A percentile compares a stretch with the other conserved stretches of the same genome.
Conservation (phyloP, 2,329 filamentous ascomycete genomes). For the Hypoxylon sp. region DNA sequence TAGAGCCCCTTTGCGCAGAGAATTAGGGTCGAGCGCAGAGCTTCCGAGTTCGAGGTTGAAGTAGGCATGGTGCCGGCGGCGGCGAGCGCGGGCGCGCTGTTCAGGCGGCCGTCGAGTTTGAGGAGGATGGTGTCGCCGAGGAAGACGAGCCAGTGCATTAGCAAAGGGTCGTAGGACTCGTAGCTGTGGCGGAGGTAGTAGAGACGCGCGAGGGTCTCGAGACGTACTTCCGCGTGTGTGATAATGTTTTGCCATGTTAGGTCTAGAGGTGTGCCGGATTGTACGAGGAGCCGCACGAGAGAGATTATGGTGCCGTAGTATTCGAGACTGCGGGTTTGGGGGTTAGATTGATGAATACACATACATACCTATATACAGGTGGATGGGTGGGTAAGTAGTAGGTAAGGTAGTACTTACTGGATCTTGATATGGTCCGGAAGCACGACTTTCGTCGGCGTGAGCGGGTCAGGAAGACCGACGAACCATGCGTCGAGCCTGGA, state of each 20-base stretch:
- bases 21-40: slow-evolving; percentile 55
- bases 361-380: not conserved
- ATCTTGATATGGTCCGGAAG: slow-evolving; percentile 53
- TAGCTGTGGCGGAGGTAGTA: slow-evolving; percentile 57
- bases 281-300: slow-evolving; percentile 39
- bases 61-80: slow-evolving; percentile 7
- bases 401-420: slow-evolving; percentile 41
- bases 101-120: slow-evolving; percentile 40
- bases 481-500: slow-evolving; percentile 44
- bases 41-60: slow-evolving; percentile 40
- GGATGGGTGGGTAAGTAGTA: no score
- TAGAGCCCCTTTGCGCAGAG: slow-evolving; percentile 55
- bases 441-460: slow-evolving; percentile 49
- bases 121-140: slow-evolving; percentile 50
- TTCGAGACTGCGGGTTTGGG: slow-evolving; percentile 18
- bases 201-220: slow-evolving; percentile 55
- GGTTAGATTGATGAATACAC: not conserved
- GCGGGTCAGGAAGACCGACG: slow-evolving; percentile 47
- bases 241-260: slow-evolving; percentile 45
- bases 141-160: slow-evolving; percentile 55
- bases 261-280: slow-evolving; percentile 18
- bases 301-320: slow-evolving; percentile 40
- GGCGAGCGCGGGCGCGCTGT: slow-evolving; percentile 38
- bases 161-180: slow-evolving; percentile 50
- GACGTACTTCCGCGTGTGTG: slow-evolving; percentile 45